Conservation (phyloP, 352 stramenopile species). For the Thalassiosira delicatula region DNA sequence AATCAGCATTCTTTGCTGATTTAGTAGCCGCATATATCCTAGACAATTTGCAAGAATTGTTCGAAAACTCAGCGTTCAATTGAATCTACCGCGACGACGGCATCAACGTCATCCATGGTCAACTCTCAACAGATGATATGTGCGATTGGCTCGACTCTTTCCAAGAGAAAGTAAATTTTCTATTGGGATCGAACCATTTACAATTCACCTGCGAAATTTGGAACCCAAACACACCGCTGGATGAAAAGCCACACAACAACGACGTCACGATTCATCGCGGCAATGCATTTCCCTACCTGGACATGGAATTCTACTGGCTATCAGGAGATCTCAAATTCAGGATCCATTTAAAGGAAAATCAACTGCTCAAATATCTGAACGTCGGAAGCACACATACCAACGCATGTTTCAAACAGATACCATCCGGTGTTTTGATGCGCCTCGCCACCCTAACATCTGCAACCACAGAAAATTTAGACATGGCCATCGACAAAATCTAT, state of each 20-base stretch:
- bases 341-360: constrained; percentile 43
- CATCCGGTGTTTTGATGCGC: constrained; percentile 1
- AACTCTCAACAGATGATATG: constrained; percentile 15
- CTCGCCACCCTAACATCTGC: constrained; percentile 14
- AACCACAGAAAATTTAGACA: constrained; percentile 9
- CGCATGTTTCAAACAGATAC: constrained; percentile 34
- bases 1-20: constrained; percentile 40
- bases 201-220: constrained; percentile 44
- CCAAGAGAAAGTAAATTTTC: constrained; percentile 5
- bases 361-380: constrained; percentile 54
- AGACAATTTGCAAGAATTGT: constrained; percentile 18
- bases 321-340: not conserved
- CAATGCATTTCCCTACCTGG: constrained; percentile 15
- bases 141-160: constrained; percentile 1
- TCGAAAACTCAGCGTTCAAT: constrained; percentile 7
- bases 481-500: constrained; percentile 22
- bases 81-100: constrained; percentile 40
- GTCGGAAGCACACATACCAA: constrained; percentile 34
- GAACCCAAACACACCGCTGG: constrained; percentile 1
- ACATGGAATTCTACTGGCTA: constrained; percentile 34
- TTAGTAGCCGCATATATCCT: constrained; percentile 34
- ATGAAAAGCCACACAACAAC: constrained; percentile 8
- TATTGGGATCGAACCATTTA: constrained; percentile 16
- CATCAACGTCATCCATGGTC: constrained; percentile 12
- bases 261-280: not conserved